Evolutionary conservation across 129 eudicot genomes (phyloP).

Genomic region (Kitagawia praeruptora): DNA sequence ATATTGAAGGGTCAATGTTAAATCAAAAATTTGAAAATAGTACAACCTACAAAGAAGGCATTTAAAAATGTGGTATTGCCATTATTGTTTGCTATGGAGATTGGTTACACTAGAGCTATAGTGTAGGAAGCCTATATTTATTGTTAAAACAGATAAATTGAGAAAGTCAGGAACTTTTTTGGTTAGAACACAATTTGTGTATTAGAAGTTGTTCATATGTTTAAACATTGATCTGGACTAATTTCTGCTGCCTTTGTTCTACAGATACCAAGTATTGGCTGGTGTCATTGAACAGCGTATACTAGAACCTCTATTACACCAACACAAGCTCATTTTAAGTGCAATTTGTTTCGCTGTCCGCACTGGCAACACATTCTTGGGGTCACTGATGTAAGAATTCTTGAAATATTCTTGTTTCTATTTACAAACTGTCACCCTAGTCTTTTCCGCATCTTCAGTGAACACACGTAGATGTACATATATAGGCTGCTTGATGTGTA

Average conservation of each 20-base stretch:
- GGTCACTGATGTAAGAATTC: constrained; percentile 67
- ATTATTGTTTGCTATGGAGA: background rate
- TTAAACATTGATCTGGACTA: background rate
- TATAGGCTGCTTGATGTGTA: background rate
- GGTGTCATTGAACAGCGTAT: constrained; percentile 81
- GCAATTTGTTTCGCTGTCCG: constrained; percentile 83
- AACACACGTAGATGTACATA: background rate
- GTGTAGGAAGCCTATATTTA: background rate
- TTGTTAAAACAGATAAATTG: background rate
- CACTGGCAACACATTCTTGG: constrained; percentile 93
- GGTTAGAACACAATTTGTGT: background rate
- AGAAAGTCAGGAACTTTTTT: background rate
- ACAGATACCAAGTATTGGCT: constrained; percentile 86
- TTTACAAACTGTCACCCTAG: background rate
- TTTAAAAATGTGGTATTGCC: background rate
- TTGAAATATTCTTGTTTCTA: background rate
- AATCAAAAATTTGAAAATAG: too few relatives aligned
- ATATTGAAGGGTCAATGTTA: background rate
- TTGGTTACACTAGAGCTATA: background rate
- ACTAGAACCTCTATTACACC: constrained; percentile 42
- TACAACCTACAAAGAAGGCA: background rate
- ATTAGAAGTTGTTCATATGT: background rate
- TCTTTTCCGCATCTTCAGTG: background rate
- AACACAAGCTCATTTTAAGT: constrained; percentile 72
- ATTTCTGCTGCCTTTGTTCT: background rate